A percentile compares a stretch with the other conserved stretches of the same genome.
Evolutionary conservation across 768 basidiomycete species (phyloP).

Genomic region (Coprinopsis sp.): DNA sequence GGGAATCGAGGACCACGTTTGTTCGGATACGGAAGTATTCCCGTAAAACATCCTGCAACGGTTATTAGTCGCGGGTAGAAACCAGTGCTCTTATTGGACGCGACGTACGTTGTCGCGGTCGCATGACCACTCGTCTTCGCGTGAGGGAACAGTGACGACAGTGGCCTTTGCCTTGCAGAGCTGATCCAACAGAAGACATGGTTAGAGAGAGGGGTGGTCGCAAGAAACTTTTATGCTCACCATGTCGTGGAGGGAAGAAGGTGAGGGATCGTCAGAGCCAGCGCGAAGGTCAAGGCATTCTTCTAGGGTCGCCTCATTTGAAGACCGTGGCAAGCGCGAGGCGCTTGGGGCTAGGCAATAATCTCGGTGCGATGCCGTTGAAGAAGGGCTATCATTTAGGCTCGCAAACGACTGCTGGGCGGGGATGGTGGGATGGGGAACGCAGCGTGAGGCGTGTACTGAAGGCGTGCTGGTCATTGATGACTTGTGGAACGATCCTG

Average conservation of each 20-base stretch:
- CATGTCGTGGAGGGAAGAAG: slow-evolving; percentile 1
- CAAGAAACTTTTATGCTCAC: neutral
- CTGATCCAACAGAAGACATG: neutral
- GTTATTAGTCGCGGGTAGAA: no score
- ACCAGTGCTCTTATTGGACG: no score
- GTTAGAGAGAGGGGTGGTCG: neutral
- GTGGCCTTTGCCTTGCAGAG: slow-evolving; percentile 8
- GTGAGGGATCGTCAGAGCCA: no score
- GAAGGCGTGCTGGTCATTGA: no score
- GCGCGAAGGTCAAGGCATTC: neutral
- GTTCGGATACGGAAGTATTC: slow-evolving; percentile 21
- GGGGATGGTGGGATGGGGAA: no score
- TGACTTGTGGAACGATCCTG: no score
- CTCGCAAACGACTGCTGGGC: neutral
- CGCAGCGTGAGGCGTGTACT: no score
- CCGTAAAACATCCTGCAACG: slow-evolving; percentile 25
- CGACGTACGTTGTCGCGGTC: slow-evolving; percentile 13
- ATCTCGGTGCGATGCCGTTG: neutral
- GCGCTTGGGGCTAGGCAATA: neutral
- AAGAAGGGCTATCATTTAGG: neutral
- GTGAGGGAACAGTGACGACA: neutral
- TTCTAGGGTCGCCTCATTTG: slow-evolving; percentile 10
- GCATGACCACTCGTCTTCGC: neutral
- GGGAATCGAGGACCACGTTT: slow-evolving; percentile 44
- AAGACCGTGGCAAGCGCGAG: slow-evolving; percentile 13